These are phyloP conservation scores for Solanum hybrid DNA, from an alignment of 305 asterid genomes.

Conservation along the genomic window DNA sequence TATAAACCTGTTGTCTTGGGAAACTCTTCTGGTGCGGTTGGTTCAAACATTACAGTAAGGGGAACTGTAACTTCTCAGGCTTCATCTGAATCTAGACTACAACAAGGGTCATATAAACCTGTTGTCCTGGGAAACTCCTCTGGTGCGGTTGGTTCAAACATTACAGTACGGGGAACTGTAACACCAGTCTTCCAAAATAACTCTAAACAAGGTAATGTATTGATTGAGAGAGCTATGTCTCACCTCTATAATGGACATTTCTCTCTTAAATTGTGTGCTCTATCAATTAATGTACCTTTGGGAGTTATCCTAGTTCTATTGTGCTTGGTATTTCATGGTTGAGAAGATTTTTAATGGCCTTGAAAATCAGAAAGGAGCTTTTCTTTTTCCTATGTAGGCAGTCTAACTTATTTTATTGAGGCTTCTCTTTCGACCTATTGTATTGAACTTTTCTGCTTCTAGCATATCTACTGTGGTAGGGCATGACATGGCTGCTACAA, in stretches of 20 bases:
- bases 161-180: slow-evolving; percentile 20
- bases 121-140: slow-evolving; percentile 31
- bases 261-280: background rate
- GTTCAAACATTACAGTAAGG: slow-evolving; percentile 20
- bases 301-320: background rate
- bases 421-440: background rate
- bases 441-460: background rate
- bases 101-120: slow-evolving; percentile 33
- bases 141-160: slow-evolving; percentile 19
- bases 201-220: slow-evolving; percentile 7
- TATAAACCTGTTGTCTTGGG: slow-evolving; percentile 39
- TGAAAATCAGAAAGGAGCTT: background rate
- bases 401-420: background rate
- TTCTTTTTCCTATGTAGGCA: background rate
- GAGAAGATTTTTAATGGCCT: slow-evolving; percentile 1
- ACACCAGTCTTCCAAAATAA: slow-evolving; percentile 14
- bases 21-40: slow-evolving; percentile 21
- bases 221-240: background rate
- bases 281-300: background rate
- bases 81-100: slow-evolving; percentile 21
- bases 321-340: background rate
- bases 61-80: slow-evolving; percentile 19
- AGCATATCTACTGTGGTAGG: background rate
- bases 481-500: background rate
- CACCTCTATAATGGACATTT: background rate